These are phyloP conservation scores for Brachypodium distachyon DNA, from an alignment of 202 grass and related monocot species.

Conservation along the genomic window DNA sequence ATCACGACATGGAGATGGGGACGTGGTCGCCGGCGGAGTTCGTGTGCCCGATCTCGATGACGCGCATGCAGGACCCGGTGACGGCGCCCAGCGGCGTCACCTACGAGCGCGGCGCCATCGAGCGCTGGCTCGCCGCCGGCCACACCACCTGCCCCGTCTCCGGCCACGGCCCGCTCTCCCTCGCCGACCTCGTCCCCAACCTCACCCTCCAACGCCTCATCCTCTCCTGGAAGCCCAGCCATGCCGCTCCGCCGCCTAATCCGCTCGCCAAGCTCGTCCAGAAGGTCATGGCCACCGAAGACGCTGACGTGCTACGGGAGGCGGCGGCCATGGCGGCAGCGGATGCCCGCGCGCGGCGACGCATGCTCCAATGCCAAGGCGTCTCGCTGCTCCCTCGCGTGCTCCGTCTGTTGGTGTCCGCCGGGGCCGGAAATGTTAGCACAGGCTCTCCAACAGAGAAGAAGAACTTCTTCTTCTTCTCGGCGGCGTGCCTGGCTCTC, in stretches of 20 bases:
- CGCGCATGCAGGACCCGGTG: conserved; percentile 50
- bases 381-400: neutral
- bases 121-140: conserved; percentile 50
- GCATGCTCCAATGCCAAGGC: too few species aligned
- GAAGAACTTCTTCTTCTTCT: neutral
- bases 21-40: conserved; percentile 24
- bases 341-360: too few species aligned
- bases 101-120: conserved; percentile 59
- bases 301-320: too few species aligned
- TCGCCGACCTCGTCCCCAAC: conserved; percentile 50
- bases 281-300: conserved; percentile 10
- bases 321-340: conserved; percentile 21
- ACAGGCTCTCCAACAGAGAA: too few species aligned
- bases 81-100: conserved; percentile 48
- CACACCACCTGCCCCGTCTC: conserved; percentile 52
- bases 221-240: conserved; percentile 32
- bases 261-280: conserved; percentile 9
- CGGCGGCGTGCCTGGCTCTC: conserved; percentile 10
- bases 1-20: too few species aligned
- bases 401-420: conserved; percentile 1
- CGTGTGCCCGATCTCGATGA: conserved; percentile 55
- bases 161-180: conserved; percentile 32
- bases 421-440: too few species aligned
- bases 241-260: too few species aligned
- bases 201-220: conserved; percentile 66